Base-by-base conservation (phyloP, 192 early-diverging fungal genomes). In the Oehlia diaphana region DNA sequence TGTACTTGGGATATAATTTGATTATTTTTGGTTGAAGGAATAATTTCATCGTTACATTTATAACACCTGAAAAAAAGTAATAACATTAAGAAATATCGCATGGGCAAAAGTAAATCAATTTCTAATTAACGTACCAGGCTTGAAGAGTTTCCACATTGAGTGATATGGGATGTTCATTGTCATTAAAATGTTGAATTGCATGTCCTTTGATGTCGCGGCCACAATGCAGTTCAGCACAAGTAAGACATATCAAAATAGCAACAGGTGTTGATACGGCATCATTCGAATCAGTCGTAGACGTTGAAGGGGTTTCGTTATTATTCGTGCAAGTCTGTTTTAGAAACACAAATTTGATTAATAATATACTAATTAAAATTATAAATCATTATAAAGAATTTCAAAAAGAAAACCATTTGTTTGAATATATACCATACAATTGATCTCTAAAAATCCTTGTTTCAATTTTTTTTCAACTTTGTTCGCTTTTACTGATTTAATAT, bases 181-280 rank as follows among this genome's bases (percentile, higher is more conserved):
- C 66, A 13, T 81, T 68, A 67, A 79, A 76, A 35, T 85, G 84
- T 6, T 42, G 9, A 3, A 80, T 2, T 21, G 80, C 81, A 65
- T 85, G 84, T 49, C 76, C 21, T 23, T 77, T 77, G 61, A 74
- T 23, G 7, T 61, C 1, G 21, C 77, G 73, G 16, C 84, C 84
- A 72, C 84, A 85, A n/a, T 85, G 78, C 44, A 81, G 71, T 53
- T 85, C 63, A 35, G 62, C 67, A 65, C 84, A 85, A 49, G 33
- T 68, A 65, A 85, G 71, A 67, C 84, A 85, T 47, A 84, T 67
- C 81, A 81, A 84, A 5, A 84, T 61, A 0, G 58, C 58, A 4
- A 72, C 74, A 26, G 76, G 9, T 4, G 79, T 31, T 69, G 82
- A 42, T 68, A 39, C 33, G 6, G 67, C 14, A 19, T 37, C 2